Conservation (phyloP, 2,329 filamentous ascomycete species). For the Plectosphaerella cucumerina region DNA sequence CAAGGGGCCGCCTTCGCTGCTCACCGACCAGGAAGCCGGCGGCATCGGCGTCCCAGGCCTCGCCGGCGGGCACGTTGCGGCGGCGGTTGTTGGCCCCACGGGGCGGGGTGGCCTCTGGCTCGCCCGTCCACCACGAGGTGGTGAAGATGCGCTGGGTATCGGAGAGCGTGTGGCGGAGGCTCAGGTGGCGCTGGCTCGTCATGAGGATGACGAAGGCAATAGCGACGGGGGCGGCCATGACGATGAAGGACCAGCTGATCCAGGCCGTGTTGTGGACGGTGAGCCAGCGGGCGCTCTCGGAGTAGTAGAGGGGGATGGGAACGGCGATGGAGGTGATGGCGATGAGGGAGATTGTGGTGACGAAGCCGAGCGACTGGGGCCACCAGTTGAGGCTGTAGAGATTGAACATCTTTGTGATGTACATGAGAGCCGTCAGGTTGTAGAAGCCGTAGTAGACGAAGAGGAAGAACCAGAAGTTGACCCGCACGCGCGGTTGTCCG, state of each 20-base stretch:
- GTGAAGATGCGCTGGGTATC: conserved; percentile 67
- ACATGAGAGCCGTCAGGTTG: conserved; percentile 62
- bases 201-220: conserved; percentile 62
- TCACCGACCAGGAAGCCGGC: conserved; percentile 11
- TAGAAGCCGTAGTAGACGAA: conserved; percentile 68
- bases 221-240: conserved; percentile 65
- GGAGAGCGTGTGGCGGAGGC: conserved; percentile 55
- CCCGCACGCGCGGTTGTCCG: conserved; percentile 57
- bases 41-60: conserved; percentile 32
- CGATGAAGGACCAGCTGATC: conserved; percentile 66
- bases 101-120: conserved; percentile 41
- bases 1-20: conserved; percentile 10
- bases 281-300: conserved; percentile 47
- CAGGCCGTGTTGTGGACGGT: conserved; percentile 62
- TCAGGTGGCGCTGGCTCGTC: conserved; percentile 59
- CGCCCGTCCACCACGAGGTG: conserved; percentile 61
- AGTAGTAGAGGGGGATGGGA: conserved; percentile 57
- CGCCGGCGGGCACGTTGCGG: conserved; percentile 26
- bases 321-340: conserved; percentile 54
- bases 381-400: conserved; percentile 70
- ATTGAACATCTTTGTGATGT: conserved; percentile 70
- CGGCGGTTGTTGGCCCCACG: conserved; percentile 33
- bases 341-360: conserved; percentile 58
- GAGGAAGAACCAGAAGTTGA: conserved; percentile 71
- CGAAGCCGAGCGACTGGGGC: conserved; percentile 61